A percentile compares a stretch with the other conserved stretches of the same genome.
Evolutionary conservation across 2,329 filamentous ascomycete species (phyloP).

Genomic region (Blastomyces silverae): DNA sequence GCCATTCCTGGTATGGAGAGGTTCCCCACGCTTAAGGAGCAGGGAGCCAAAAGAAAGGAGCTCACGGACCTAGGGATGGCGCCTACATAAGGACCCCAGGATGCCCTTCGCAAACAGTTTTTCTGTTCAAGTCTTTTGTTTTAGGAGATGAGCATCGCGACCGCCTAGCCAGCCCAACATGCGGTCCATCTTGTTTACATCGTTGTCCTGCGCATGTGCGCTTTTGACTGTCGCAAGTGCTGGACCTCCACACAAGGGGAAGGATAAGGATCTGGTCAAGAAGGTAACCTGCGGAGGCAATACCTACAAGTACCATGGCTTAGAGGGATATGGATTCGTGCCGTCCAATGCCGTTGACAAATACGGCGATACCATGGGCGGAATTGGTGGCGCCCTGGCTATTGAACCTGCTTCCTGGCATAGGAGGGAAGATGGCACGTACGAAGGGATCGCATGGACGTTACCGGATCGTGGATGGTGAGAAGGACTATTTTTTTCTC

Average conservation of each 20-base stretch:
- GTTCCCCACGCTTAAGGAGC: background rate
- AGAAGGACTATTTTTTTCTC: conserved; percentile 17
- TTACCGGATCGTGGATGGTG: conserved; percentile 63
- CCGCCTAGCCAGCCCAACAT: conserved; percentile 22
- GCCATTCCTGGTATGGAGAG: background rate
- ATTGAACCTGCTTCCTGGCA: conserved; percentile 56
- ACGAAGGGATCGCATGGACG: conserved; percentile 56
- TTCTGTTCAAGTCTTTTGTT: conserved; percentile 7
- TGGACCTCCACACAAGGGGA: conserved; percentile 8
- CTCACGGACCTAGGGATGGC: background rate
- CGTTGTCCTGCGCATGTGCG: background rate
- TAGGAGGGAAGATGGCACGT: conserved; percentile 46
- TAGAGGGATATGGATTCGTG: conserved; percentile 61
- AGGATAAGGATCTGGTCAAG: conserved; percentile 33
- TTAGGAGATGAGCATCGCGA: conserved; percentile 6
- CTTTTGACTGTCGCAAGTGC: conserved; percentile 21
- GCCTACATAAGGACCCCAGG: conserved; percentile 3
- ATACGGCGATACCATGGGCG: conserved; percentile 62
- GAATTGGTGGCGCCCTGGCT: conserved; percentile 60
- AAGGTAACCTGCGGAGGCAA: conserved; percentile 54
- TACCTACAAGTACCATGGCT: conserved; percentile 57
- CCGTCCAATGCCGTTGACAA: conserved; percentile 55
- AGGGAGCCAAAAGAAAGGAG: background rate
- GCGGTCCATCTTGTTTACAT: conserved; percentile 21
- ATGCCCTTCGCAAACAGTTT: background rate